These are phyloP conservation scores for Tolypocladium album DNA, from an alignment of 2,329 filamentous ascomycete species.

Conservation along the genomic window DNA sequence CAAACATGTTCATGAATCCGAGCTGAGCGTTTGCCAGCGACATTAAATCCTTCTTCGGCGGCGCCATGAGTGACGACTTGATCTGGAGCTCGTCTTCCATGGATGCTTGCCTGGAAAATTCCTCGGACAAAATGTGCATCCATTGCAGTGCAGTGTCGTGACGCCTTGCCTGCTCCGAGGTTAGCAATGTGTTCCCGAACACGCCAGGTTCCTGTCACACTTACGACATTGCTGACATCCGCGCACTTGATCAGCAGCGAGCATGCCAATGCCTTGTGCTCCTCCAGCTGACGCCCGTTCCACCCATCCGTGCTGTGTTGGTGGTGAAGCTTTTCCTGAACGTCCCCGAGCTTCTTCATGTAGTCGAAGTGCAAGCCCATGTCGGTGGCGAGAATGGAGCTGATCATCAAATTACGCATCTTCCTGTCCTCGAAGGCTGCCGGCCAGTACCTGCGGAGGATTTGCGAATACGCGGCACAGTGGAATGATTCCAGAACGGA, in stretches of 20 bases:
- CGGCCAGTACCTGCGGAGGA: constrained; percentile 87
- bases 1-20: constrained; percentile 94
- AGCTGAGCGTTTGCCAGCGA: constrained; percentile 83
- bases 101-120: constrained; percentile 83
- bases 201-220: constrained; percentile 22
- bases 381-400: constrained; percentile 92
- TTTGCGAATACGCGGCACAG: constrained; percentile 93
- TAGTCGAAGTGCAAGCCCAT: constrained; percentile 98
- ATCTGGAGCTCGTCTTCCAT: constrained; percentile 89
- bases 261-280: constrained; percentile 72
- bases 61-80: constrained; percentile 74
- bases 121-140: constrained; percentile 90
- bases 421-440: constrained; percentile 64
- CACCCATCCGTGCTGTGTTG: constrained; percentile 60
- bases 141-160: constrained; percentile 76
- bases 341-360: constrained; percentile 74
- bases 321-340: constrained; percentile 67
- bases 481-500: constrained; percentile 97
- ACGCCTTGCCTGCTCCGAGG: constrained; percentile 56
- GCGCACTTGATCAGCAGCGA: constrained; percentile 94
- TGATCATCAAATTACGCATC: constrained; percentile 88
- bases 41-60: constrained; percentile 71
- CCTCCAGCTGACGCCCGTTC: constrained; percentile 65
- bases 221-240: constrained; percentile 94
- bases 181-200: not conserved